Evolutionary conservation across 371 early-diverging fungal species (phyloP).

Genomic region (Batkoa obscura): DNA sequence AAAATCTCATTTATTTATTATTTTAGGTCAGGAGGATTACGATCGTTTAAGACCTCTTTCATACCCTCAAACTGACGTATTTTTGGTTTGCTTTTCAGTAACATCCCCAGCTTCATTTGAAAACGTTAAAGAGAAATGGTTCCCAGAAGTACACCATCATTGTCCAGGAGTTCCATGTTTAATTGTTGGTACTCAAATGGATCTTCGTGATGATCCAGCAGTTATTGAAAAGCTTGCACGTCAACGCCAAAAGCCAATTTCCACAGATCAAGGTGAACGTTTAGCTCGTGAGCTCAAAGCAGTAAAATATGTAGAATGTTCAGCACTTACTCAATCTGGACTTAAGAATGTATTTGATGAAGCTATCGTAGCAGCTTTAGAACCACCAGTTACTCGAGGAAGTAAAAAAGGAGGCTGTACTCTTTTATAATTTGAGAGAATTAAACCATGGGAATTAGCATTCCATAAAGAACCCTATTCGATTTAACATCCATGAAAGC

Average conservation of each 20-base stretch:
- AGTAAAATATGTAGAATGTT: conserved; percentile 95
- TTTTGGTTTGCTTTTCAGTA: conserved; percentile 93
- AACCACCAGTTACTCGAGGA: conserved; percentile 60
- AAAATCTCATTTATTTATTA: not conserved
- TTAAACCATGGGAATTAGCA: not conserved
- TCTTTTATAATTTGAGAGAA: conserved; percentile 28
- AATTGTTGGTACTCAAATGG: conserved; percentile 91
- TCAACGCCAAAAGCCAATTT: conserved; percentile 70
- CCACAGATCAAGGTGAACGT: conserved; percentile 60
- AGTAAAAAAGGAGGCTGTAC: conserved; percentile 50
- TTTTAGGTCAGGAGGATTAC: conserved; percentile 85
- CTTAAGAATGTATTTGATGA: conserved; percentile 97
- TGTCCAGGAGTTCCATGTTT: conserved; percentile 94
- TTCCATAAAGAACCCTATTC: no score
- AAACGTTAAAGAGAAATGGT: conserved; percentile 79
- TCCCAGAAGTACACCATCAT: conserved; percentile 87
- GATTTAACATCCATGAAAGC: no score
- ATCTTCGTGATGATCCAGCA: conserved; percentile 75
- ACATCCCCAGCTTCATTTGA: conserved; percentile 84
- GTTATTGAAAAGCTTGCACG: conserved; percentile 62
- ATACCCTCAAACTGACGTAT: conserved; percentile 85
- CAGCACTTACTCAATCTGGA: conserved; percentile 86
- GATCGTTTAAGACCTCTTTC: conserved; percentile 92
- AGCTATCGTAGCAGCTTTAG: conserved; percentile 94
- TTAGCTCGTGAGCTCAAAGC: conserved; percentile 79